Base-by-base conservation (phyloP, 2,329 filamentous ascomycete species). In the Diaporthe batatas region DNA sequence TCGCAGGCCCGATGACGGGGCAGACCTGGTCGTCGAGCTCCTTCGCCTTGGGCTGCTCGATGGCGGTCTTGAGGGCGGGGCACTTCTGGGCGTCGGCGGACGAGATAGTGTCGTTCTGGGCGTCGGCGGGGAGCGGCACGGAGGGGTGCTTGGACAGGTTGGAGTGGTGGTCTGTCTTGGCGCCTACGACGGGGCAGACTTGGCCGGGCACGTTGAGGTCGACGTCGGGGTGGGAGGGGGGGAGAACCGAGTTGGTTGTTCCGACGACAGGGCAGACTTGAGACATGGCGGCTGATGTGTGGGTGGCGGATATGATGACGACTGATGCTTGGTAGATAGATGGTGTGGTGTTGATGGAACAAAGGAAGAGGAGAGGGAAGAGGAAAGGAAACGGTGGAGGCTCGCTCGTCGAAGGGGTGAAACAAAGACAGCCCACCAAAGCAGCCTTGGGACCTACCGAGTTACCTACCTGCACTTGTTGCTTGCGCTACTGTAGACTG, bases 1-100 rank as follows among this genome's bases (percentile, higher is more conserved):
- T 84, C 7, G 82, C 83, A 54, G 83, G 81, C 0, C 83, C 83
- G 29, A 83, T 82, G 59, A 85, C 82, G 71, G 83, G 83, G 72
- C 83, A 85, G 23, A 85, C 79, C 54, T 80, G 75, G 77, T 84
- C 83, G 76, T 85, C 83, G 82, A 85, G 83, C 73, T 80, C 79
- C 74, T 79, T 77, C 74, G 78, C 79, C 81, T 84, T 80, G 58
- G 79, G 74, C 75, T 84, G 81, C 76, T 79, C 78, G 70, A 82
- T 79, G 54, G 83, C 75, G 73, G 71, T 76, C 75, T 75, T 76
- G 44, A 84, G 76, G 32, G 77, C 82, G 16, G 83, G 83, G 76
- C 83, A 85, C 65, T 79, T 80, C 64, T 80, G 79, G 21, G 83
- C 83, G 70, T 84, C 82, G 51, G 75, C 75, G 10, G 79, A 73